Evolutionary conservation across 106 monocot genomes (phyloP).

Genomic region (Posidonia australis): DNA sequence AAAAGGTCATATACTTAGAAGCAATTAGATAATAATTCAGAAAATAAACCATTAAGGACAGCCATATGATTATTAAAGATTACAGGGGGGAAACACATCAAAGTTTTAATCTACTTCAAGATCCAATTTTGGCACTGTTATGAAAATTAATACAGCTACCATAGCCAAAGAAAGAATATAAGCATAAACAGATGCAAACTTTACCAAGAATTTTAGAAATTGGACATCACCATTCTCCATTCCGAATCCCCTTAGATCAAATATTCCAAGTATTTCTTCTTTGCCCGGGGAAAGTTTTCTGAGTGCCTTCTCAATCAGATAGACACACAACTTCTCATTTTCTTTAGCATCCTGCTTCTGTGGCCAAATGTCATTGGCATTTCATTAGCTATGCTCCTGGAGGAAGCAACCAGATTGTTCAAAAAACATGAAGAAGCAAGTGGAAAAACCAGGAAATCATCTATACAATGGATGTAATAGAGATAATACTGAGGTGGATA

Average conservation of each 20-base stretch:
- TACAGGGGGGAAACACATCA: no score
- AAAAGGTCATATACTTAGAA: no score
- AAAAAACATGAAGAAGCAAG: background rate
- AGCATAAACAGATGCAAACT: background rate
- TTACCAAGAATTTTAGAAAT: slow-evolving; percentile 84
- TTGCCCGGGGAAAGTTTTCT: slow-evolving; percentile 57
- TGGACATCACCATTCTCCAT: slow-evolving; percentile 57
- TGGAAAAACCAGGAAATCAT: background rate
- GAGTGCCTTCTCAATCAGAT: slow-evolving; percentile 79
- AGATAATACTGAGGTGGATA: no score
- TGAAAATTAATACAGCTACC: background rate
- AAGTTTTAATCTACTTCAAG: no score
- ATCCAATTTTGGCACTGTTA: background rate
- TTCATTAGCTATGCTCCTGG: slow-evolving; percentile 19
- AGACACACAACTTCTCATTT: slow-evolving; percentile 75
- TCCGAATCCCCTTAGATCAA: slow-evolving; percentile 65
- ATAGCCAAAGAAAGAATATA: background rate
- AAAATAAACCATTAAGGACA: no score
- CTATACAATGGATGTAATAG: background rate
- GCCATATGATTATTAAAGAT: no score
- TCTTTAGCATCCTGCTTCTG: slow-evolving; percentile 68
- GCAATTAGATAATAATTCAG: no score
- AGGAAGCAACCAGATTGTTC: slow-evolving; percentile 3
- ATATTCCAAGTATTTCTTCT: slow-evolving; percentile 68
- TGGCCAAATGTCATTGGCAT: slow-evolving; percentile 29